A percentile compares a stretch with the other conserved stretches of the same genome.
These are phyloP conservation scores for Zarea fungicola DNA, from an alignment of 2,329 filamentous ascomycete species.

Conservation along the genomic window DNA sequence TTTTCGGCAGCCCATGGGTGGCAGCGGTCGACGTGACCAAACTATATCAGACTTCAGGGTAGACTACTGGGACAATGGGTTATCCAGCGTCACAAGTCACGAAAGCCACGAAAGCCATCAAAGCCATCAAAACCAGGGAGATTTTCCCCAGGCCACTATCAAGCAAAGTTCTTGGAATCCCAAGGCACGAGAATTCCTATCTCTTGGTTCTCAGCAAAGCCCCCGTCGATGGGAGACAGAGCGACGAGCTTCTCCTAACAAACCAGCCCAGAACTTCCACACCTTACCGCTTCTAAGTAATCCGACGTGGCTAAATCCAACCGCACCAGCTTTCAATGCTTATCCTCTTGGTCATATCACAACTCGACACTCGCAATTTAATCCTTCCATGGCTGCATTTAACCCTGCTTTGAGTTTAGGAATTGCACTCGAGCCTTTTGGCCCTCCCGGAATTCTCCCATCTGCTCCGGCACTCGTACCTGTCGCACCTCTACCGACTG, in stretches of 20 bases:
- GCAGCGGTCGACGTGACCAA: conserved; percentile 5
- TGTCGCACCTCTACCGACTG: neutral
- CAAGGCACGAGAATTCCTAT: conserved; percentile 30
- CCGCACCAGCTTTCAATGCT: neutral
- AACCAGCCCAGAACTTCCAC: neutral
- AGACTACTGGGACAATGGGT: conserved; percentile 7
- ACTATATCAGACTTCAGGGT: conserved; percentile 10
- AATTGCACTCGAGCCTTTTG: neutral
- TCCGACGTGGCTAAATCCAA: neutral
- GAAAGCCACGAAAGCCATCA: neutral
- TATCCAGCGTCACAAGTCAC: neutral
- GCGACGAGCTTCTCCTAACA: neutral
- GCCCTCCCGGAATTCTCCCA: neutral
- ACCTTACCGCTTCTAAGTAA: neutral
- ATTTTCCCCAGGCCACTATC: neutral
- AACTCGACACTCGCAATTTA: neutral
- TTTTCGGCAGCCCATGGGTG: conserved; percentile 2
- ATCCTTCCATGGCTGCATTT: neutral
- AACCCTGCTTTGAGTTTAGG: neutral
- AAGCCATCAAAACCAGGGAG: neutral
- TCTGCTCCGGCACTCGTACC: neutral
- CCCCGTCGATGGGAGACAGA: neutral
- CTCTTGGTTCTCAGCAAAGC: conserved; percentile 16
- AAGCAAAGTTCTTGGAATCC: conserved; percentile 24
- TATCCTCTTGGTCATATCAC: neutral